phyloP scores from a whole-genome alignment of 1,139 yeast genomes.

The Debaryomyces fabryi region DNA sequence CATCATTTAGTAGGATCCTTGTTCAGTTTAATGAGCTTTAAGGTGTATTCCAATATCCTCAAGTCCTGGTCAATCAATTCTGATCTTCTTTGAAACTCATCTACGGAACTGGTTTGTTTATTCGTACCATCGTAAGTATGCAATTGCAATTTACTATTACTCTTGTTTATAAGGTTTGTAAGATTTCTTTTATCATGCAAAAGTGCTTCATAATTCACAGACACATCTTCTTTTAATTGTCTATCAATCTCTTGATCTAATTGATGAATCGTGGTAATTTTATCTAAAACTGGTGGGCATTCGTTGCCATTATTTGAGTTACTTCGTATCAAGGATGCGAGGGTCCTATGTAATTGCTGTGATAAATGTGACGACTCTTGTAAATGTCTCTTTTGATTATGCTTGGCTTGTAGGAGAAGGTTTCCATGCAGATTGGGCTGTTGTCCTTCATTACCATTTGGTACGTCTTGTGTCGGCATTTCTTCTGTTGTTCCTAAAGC shows the following conservation, averaged over 20 bases:
- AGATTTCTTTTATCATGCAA: conserved; percentile 25
- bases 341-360: conserved; percentile 29
- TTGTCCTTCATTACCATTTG: background rate
- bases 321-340: conserved; percentile 27
- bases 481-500: background rate
- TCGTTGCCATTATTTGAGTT: conserved; percentile 30
- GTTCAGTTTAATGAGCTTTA: conserved; percentile 20
- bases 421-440: conserved; percentile 24
- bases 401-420: conserved; percentile 40
- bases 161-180: conserved; percentile 20
- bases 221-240: conserved; percentile 35
- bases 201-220: conserved; percentile 28
- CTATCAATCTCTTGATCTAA: conserved; percentile 40
- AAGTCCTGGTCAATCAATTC: conserved; percentile 51
- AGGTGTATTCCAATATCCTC: conserved; percentile 47
- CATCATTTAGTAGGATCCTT: conserved; percentile 1
- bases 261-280: conserved; percentile 48
- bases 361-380: conserved; percentile 31
- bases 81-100: conserved; percentile 41
- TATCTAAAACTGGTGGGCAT: conserved; percentile 37
- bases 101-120: conserved; percentile 12
- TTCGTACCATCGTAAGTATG: conserved; percentile 4
- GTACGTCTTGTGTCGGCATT: background rate
- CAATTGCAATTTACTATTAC: conserved; percentile 17
- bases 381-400: conserved; percentile 32